Base-by-base conservation (phyloP, 495 filamentous ascomycete species). In the Aspergillus kassunensis region DNA sequence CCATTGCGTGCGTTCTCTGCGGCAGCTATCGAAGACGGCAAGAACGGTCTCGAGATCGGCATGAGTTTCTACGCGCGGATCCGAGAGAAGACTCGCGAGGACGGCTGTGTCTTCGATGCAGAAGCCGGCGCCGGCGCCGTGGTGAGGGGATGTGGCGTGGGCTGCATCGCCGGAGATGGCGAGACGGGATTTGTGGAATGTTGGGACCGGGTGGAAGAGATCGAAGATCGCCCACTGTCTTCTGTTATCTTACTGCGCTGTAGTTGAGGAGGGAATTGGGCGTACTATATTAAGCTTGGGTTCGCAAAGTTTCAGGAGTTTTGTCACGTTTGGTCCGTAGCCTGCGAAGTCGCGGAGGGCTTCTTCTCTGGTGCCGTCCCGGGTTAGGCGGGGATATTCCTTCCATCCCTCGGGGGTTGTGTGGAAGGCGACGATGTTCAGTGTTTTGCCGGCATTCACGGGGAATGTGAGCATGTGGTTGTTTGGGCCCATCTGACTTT, bases 171-270 rank as follows among this genome's bases (percentile, higher is more conserved):
- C 80, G 5, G 76, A 69, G 20, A 84, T 47, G 16, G 68, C 69
- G 3, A 80, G 57, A 6, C 65, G 58, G 6, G 69, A 72, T 10
- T 60, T 57, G 43, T 56, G 36, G 51, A 77, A 84, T 2, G 57
- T 53, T 0, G 63, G 56, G 6, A 69, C 62, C 2, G 79, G 79
- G 23, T 74, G 42, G 9, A 75, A 68, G n/a, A 74, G 74, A 58
- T 84, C 81, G 47, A 81, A 84, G 23, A 84, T 70, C 0, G 68
- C 80, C 79, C 79, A 83, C 60, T 78, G 69, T 12, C n/a, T 9
- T 18, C 39, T 35, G 18, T 19, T 37, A 7, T 37, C n/a, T 37
- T 37, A 4, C n/a, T 37, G 35, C 19, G 3, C n/a, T 12, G 35
- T 18, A 36, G 2, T 25, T 6, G 6, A 13, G 23, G 40, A 6